Percentiles rank a stretch among this genome's conserved stretches.
Conservation (phyloP, 192 early-diverging fungal species). For the Hyaloraphidium curvatum region DNA sequence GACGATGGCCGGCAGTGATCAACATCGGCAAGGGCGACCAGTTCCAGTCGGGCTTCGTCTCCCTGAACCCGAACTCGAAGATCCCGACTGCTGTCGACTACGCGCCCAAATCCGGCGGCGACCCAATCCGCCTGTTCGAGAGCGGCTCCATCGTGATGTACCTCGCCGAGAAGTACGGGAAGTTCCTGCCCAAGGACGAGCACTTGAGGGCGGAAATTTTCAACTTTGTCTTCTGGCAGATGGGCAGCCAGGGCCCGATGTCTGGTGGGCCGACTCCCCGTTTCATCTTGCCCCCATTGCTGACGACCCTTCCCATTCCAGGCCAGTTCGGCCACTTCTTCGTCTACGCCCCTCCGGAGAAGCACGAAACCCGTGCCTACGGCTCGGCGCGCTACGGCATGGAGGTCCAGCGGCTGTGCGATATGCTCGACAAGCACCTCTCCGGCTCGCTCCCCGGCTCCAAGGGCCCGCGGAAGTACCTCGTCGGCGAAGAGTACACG, state of each 20-base stretch:
- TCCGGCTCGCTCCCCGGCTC: no score
- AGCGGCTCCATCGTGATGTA: neutral
- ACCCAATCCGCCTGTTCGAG: constrained; percentile 4
- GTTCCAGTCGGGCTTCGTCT: neutral
- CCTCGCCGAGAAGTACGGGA: neutral
- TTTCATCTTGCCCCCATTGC: neutral
- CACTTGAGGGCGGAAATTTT: neutral
- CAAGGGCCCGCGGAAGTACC: neutral
- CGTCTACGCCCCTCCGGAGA: neutral
- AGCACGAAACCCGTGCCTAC: neutral
- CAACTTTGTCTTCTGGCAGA: no score
- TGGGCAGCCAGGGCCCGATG: neutral
- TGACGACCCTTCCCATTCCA: neutral
- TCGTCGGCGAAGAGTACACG: constrained; percentile 1
- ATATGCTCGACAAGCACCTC: constrained; percentile 1
- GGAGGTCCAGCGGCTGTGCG: constrained; percentile 1
- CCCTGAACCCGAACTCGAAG: constrained; percentile 3
- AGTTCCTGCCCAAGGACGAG: neutral
- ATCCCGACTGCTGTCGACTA: neutral
- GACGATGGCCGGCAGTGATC: no score
- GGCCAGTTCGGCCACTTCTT: neutral
- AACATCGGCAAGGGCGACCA: no score
- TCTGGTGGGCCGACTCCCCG: neutral
- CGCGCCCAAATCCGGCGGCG: neutral
- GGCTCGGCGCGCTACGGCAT: neutral